Evolutionary conservation across 108 stramenopile genomes (phyloP), one percentile per base, ranked within the genome.

Genomic region (Stephanodiscus minutulus): DNA sequence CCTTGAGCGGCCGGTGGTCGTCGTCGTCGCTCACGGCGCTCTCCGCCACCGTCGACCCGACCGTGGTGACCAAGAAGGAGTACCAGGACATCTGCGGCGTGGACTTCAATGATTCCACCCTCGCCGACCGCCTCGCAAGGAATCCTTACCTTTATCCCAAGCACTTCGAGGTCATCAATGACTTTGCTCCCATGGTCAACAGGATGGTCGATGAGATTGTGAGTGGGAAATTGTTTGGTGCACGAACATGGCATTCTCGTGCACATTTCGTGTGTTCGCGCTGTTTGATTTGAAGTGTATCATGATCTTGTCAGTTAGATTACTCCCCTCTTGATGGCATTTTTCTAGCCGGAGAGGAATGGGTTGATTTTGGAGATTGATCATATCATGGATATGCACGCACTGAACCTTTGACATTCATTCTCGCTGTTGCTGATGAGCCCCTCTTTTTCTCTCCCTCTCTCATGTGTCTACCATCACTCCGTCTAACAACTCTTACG

Each of bases 111-210:
- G 82, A 86, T 24, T 52, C 72, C 7, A 67, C 52, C 20, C 28
- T 91, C 47, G 33, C 79, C 24, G 46, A 89, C 43, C 70, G 93
- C 37, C 59, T 95, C 57, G 56, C 78, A 49, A 67, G 78, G 56
- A 91, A 89, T 35, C 64, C 81, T 31, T 91, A 81, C 67, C 70
- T 96, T 62, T 92, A 96, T 77, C 95, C 95, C 28, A 89, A 92
- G 74, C 92, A 96, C 67, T 91, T 93, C n/a, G 91, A 93, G 83
- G 95, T 96, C 12, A 91, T 96, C 78, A 80, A 86, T 35, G 92
- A 93, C 69, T 83, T 96, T 75, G 89, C 83, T 13, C 89, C 88
- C 1, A 64, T 92, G 76, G 95, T 88, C 9, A 87, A 83, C 52
- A 76, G 54, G 20, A 93, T 93, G 92, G 88, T 91, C 4, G 90